A percentile compares a stretch with the other conserved stretches of the same genome.
These are phyloP conservation scores for Euphorbia lathyris DNA, from an alignment of 345 rosid genomes.

Conservation along the genomic window DNA sequence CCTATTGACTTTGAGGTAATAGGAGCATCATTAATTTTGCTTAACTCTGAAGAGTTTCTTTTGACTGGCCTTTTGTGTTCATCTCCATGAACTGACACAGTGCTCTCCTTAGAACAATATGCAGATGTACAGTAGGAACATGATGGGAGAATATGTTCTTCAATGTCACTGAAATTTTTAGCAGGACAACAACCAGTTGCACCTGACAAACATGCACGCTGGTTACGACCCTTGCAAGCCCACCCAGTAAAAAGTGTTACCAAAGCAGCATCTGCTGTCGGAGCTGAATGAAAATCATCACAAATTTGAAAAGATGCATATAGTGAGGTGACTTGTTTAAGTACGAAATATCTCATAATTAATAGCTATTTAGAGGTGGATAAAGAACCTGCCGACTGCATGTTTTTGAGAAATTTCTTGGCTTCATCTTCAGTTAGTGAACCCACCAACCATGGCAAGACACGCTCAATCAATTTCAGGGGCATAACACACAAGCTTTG, in stretches of 20 bases:
- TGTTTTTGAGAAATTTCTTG: slow-evolving; percentile 58
- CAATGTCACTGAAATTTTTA: slow-evolving; percentile 48
- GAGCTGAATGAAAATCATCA: slow-evolving; percentile 50
- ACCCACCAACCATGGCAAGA: slow-evolving; percentile 84
- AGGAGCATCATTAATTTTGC: slow-evolving; percentile 26
- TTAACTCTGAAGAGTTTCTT: slow-evolving; percentile 35
- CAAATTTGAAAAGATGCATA: slow-evolving; percentile 12
- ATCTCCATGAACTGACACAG: slow-evolving; percentile 28
- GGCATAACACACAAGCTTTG: slow-evolving; percentile 90
- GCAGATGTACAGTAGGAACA: slow-evolving; percentile 42
- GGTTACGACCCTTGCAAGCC: slow-evolving; percentile 85
- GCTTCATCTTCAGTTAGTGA: slow-evolving; percentile 70
- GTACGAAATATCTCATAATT: not conserved
- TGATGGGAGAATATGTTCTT: slow-evolving; percentile 46
- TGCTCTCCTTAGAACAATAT: slow-evolving; percentile 26
- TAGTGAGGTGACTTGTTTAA: slow-evolving; percentile 1
- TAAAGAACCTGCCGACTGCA: slow-evolving; percentile 69
- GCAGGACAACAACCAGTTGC: slow-evolving; percentile 55
- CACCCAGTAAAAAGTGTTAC: slow-evolving; percentile 88
- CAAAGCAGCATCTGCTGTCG: slow-evolving; percentile 56
- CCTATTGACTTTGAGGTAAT: slow-evolving; percentile 27
- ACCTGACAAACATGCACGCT: slow-evolving; percentile 57
- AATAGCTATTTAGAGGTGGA: slow-evolving; percentile 14
- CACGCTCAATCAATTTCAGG: slow-evolving; percentile 77
- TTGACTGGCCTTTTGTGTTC: slow-evolving; percentile 46